A percentile compares a stretch with the other conserved stretches of the same genome.
Conservation (phyloP, 257 asterid species). For the Leonotis leonurus region DNA sequence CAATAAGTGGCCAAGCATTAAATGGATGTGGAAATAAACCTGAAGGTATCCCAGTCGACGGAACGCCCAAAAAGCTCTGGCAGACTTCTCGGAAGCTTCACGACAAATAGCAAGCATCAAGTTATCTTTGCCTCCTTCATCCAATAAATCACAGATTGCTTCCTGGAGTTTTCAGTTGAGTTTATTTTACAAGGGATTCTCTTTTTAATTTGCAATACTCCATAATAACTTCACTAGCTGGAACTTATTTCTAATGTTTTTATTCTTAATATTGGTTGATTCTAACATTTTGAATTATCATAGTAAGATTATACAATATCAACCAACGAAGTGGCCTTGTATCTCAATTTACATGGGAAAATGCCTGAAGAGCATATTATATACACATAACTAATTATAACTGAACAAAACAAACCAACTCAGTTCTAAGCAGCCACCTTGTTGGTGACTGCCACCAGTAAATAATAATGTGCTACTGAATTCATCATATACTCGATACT, state of each 20-base stretch:
- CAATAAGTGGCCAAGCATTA: neutral
- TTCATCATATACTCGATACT: neutral
- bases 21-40: constrained; percentile 29
- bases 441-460: neutral
- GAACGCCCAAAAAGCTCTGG: constrained; percentile 96
- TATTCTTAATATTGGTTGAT: neutral
- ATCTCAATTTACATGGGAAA: constrained; percentile 1
- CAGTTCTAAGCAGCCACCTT: neutral
- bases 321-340: neutral
- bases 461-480: neutral
- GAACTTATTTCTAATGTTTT: neutral
- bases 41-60: constrained; percentile 83
- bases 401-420: neutral
- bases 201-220: neutral
- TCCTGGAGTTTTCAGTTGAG: constrained; percentile 37
- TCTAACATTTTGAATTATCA: neutral
- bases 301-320: neutral
- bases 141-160: constrained; percentile 72
- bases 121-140: constrained; percentile 64
- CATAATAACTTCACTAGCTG: neutral
- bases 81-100: constrained; percentile 75
- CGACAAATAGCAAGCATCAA: constrained; percentile 71
- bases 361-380: neutral
- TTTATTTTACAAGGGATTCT: neutral
- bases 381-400: neutral